These are phyloP conservation scores for Apiospora koreana DNA, from an alignment of 2,329 filamentous ascomycete species.

Conservation along the genomic window DNA sequence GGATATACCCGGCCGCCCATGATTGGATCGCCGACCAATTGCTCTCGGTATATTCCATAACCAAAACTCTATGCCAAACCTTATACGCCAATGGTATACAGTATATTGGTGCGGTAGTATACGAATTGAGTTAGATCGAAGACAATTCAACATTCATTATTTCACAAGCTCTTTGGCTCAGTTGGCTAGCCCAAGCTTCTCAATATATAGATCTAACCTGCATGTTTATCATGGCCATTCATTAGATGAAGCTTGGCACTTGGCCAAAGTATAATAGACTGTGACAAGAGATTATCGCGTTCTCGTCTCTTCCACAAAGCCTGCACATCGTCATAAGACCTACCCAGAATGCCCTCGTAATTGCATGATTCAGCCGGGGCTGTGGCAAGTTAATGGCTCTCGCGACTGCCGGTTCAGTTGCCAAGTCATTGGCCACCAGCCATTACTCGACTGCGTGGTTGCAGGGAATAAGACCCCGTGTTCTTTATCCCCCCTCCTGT, in stretches of 20 bases:
- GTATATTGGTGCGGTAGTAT: too few relatives aligned
- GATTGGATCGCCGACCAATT: not conserved
- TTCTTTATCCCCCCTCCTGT: not conserved
- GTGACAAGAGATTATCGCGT: not conserved
- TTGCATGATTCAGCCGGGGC: not conserved
- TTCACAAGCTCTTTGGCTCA: too few relatives aligned
- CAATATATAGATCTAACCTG: not conserved
- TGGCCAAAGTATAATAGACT: conserved; percentile 3
- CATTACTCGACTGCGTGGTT: not conserved
- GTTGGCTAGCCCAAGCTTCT: too few relatives aligned
- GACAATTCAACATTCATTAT: too few relatives aligned
- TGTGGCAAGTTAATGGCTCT: not conserved
- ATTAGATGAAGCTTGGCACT: not conserved
- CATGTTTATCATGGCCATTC: not conserved
- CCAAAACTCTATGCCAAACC: not conserved
- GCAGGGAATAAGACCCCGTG: not conserved
- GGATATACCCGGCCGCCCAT: not conserved
- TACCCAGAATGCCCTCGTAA: not conserved
- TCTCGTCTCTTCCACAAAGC: not conserved
- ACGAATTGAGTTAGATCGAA: too few relatives aligned
- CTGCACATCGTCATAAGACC: not conserved
- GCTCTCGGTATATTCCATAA: not conserved
- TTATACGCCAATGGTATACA: not conserved
- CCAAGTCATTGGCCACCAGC: not conserved
- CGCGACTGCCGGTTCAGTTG: not conserved